phyloP scores from a whole-genome alignment of 2,329 filamentous ascomycete species.

The Akanthomyces dipterigenus region DNA sequence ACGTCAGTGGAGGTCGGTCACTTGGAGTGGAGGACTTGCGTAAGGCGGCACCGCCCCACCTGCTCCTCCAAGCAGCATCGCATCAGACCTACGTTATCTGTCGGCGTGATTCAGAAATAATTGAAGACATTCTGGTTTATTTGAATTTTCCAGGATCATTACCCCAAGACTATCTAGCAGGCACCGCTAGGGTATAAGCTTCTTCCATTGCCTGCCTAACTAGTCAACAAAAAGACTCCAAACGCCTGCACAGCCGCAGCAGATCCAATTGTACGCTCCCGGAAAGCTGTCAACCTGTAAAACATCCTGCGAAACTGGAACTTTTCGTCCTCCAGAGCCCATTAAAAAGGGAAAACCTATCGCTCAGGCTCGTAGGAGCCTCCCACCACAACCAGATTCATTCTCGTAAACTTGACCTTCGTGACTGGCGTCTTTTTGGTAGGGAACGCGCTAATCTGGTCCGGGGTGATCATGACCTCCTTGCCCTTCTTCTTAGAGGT shows the following conservation, averaged over 20 bases:
- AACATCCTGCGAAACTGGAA: background rate
- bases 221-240: slow-evolving; percentile 1
- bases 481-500: slow-evolving; percentile 71
- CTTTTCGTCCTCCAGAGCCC: no score
- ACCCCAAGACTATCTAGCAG: background rate
- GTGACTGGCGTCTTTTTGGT: slow-evolving; percentile 96
- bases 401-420: slow-evolving; percentile 86
- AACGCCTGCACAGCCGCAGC: background rate
- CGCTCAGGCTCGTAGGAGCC: slow-evolving; percentile 58
- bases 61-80: background rate
- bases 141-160: no score
- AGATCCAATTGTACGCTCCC: background rate
- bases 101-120: no score
- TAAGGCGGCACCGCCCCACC: slow-evolving; percentile 6
- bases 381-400: slow-evolving; percentile 87
- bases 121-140: no score
- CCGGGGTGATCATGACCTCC: slow-evolving; percentile 81
- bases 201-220: background rate
- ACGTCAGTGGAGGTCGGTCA: slow-evolving; percentile 11
- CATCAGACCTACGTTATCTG: no score
- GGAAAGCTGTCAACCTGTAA: background rate
- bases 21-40: slow-evolving; percentile 7
- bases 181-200: background rate
- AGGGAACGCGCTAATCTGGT: slow-evolving; percentile 90
- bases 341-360: slow-evolving; percentile 19